Base-by-base conservation (phyloP, 257 asterid genomes). In the Ehretia macrophylla region DNA sequence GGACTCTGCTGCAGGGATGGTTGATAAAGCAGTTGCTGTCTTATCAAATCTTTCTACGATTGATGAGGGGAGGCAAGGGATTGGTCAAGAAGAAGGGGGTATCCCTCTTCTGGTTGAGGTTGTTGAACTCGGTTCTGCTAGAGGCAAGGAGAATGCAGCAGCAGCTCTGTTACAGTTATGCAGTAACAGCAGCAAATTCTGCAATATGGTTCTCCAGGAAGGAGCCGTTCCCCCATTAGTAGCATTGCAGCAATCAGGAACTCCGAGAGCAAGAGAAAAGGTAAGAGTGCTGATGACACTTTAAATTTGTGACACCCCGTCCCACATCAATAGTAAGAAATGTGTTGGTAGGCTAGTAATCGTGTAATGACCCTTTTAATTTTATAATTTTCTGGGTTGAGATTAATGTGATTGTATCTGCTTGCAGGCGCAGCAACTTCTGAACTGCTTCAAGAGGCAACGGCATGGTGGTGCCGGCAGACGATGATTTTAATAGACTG, bases 1-100 rank as follows among this genome's bases (percentile, higher is more conserved):
- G 91, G 95, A 89, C 73, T 95, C 97, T 11, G 90, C 97, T 10
- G 81, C 77, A 42, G 97, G 97, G 46, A 83, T 88, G 97, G 95
- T 89, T 44, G 97, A 86, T 66, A 86, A 86, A 74, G 94, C 95
- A n/a, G 95, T 86, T 39, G 95, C 93, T 32, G 86, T 86, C 64
- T 68, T 84, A 58, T 87, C 95, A 11, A 84, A 87, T 73, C 95
- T 89, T 62, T 82, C 95, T 14, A 86, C 91, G 14, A 82, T 79
- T 65, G 88, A 62, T 1, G 97, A 86, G 67, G 97, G 92, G 51
- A 74, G 94, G 73, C 58, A 80, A 3, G 80, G 79, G 5, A 89
- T 89, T 51, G 95, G 94, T 39, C 82, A 73, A 71, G 89, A 72
- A 68, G 77, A 77, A 58, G 94, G 94, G 18, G 95, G 94, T 14